A percentile compares a stretch with the other conserved stretches of the same genome.
phyloP scores from a whole-genome alignment of 306 rosid species.

The Cucurbita argyrosperma region DNA sequence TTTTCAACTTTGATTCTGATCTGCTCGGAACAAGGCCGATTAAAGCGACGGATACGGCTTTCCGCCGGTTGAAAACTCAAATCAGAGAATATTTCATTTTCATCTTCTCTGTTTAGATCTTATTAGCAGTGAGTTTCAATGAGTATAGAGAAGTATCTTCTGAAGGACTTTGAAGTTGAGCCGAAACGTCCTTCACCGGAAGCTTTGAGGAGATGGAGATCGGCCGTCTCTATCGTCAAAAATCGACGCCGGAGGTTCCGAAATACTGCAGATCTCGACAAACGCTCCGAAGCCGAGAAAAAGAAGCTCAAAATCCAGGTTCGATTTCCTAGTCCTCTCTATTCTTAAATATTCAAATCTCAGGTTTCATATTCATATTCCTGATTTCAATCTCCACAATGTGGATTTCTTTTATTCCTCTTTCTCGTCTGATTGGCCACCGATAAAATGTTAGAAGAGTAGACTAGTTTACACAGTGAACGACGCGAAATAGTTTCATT shows the following conservation, averaged over 20 bases:
- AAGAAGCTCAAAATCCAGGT: constrained; percentile 61
- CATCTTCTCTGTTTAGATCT: background rate
- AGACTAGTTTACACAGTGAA: background rate
- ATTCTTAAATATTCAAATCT: background rate
- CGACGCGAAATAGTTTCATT: background rate
- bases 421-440: background rate
- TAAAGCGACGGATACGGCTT: background rate
- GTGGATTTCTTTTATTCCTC: background rate
- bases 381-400: background rate
- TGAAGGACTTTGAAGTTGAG: constrained; percentile 52
- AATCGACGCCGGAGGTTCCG: constrained; percentile 75
- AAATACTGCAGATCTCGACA: constrained; percentile 58
- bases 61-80: background rate
- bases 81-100: background rate
- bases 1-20: background rate
- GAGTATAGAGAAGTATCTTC: constrained; percentile 24
- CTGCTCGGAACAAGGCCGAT: background rate
- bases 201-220: constrained; percentile 51
- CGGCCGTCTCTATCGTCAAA: constrained; percentile 59
- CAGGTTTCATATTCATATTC: background rate
- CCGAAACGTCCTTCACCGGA: constrained; percentile 37
- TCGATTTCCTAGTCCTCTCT: background rate
- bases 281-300: constrained; percentile 46
- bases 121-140: background rate
- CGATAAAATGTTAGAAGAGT: background rate